Evolutionary conservation across 257 asterid genomes (phyloP), one percentile per base, ranked within the genome.

Genomic region (Perilla frutescens): DNA sequence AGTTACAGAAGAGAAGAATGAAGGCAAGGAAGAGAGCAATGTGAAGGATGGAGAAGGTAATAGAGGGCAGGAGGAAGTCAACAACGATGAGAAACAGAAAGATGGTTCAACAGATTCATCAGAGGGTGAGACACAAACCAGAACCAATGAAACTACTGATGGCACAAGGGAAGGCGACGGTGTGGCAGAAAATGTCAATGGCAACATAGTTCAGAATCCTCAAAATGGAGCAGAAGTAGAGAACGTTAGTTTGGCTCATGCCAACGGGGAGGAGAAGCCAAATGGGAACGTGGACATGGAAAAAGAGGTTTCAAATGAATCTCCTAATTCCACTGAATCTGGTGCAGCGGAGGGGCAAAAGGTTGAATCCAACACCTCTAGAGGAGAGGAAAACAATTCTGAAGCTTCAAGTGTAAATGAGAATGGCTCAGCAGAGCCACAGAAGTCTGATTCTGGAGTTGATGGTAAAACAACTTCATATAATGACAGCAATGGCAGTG

Each of bases 401-500:
- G 89, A 71, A 66, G 72, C 43, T 9, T 37, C 79, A 12, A 55
- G 32, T 34, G 81, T 4, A 31, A 68, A 51, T 14, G 77, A 60
- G 65, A 66, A 73, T 59, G 57, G 64, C 56, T 60, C 82, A 15
- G 41, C 50, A n/a, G 83, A 69, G 71, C 47, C 60, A 5, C 74
- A 73, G 48, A 82, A 72, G 3, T 32, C 75, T 40, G 72, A 74
- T 36, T 56, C 85, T 0, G 82, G 71, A 74, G 63, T 84, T 26
- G 79, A 76, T 29, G 85, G 70, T 69, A 81, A 72, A 31, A 69
- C 76, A 3, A 74, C 83, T 14, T 85, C 90, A 32, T 81, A 80
- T 29, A 86, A 66, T 36, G 95, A 83, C 71, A 80, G 84, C 70
- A 86, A 87, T 39, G 84, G 84, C 43, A 71, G 76, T 8, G 86